Base-by-base conservation (phyloP, 129 eudicot species). In the Artemisia argyi region DNA sequence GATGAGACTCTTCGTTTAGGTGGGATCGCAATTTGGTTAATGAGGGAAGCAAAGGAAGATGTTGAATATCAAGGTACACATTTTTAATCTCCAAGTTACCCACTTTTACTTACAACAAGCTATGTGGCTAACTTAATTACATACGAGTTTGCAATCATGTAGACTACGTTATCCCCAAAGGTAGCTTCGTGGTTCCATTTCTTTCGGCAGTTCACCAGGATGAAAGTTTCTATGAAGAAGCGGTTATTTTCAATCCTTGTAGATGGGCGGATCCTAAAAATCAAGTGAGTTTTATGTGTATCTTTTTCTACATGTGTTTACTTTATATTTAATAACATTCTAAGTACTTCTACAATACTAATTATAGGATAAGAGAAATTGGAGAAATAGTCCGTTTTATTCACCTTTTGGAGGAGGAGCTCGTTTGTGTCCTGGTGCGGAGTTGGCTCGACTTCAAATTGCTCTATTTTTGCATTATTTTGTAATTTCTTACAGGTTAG, bases 361-460 rank as follows among this genome's bases (percentile, higher is more conserved):
- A 50, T 50, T 54, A 1, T 5, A 90, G 97, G 95, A 87, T 46
- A 90, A 90, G 80, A 83, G 80, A 57, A 87, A 85, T 65, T 90
- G 95, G 97, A 87, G 97, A 79, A 85, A 76, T 77, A 85, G 95
- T 73, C 85, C 80, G n/a, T 83, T 76, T 13, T 90, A 83, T 54
- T 79, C 95, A 28, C 97, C 97, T 3, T 90, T 90, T 42, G 97
- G 97, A 68, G 95, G 97, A 76, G 97, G 97, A 15, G 76, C 86
- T 19, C 83, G 97, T 22, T 83, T 90, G 22, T 90, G 97, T 81
- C 95, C 97, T 7, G 97, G 94, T 17, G 97, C 95, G 53, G 97
- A 90, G 80, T 55, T 90, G 78, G 95, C 97, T 48, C 94, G 91
- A 11, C 91, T 90, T 77, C 95, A 90, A 68, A 90, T 90, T 2